These are phyloP conservation scores for Suillus luteus DNA, from an alignment of 768 basidiomycete species.

Conservation along the genomic window DNA sequence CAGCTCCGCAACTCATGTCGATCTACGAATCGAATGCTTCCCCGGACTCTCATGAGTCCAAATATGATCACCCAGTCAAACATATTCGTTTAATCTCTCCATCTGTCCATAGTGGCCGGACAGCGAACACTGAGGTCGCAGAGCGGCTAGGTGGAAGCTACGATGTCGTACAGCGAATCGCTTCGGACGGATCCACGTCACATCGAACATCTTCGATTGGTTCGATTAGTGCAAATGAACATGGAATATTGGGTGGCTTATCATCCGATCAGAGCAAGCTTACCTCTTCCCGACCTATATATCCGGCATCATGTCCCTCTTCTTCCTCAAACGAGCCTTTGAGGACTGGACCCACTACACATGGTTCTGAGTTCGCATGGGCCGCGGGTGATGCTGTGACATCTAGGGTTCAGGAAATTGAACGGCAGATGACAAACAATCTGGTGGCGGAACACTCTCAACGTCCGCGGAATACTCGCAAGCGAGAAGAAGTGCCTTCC, in stretches of 20 bases:
- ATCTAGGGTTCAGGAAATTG: slow-evolving; percentile 56
- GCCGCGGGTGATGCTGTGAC: slow-evolving; percentile 39
- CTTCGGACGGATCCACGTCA: slow-evolving; percentile 31
- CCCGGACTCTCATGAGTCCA: slow-evolving; percentile 18
- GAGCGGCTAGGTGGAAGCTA: slow-evolving; percentile 66
- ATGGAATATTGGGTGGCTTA: slow-evolving; percentile 17
- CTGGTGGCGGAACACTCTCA: slow-evolving; percentile 41
- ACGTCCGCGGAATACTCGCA: slow-evolving; percentile 42
- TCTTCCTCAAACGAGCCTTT: slow-evolving; percentile 7
- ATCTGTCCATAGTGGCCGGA: slow-evolving; percentile 58
- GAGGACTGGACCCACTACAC: background rate
- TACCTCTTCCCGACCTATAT: slow-evolving; percentile 19
- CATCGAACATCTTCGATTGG: slow-evolving; percentile 27
- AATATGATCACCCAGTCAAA: slow-evolving; percentile 16
- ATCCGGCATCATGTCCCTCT: slow-evolving; percentile 9
- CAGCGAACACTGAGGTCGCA: slow-evolving; percentile 69
- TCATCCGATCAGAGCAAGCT: slow-evolving; percentile 14
- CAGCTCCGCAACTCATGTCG: slow-evolving; percentile 62
- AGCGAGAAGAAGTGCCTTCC: slow-evolving; percentile 43
- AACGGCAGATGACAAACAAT: slow-evolving; percentile 58
- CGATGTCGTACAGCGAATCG: slow-evolving; percentile 65
- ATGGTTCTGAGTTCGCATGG: slow-evolving; percentile 9
- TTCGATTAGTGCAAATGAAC: slow-evolving; percentile 27
- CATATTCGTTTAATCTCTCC: slow-evolving; percentile 38
- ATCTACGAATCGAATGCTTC: slow-evolving; percentile 49